These are phyloP conservation scores for Rutstroemia sydowiana DNA, from an alignment of 2,329 filamentous ascomycete species.

Conservation along the genomic window DNA sequence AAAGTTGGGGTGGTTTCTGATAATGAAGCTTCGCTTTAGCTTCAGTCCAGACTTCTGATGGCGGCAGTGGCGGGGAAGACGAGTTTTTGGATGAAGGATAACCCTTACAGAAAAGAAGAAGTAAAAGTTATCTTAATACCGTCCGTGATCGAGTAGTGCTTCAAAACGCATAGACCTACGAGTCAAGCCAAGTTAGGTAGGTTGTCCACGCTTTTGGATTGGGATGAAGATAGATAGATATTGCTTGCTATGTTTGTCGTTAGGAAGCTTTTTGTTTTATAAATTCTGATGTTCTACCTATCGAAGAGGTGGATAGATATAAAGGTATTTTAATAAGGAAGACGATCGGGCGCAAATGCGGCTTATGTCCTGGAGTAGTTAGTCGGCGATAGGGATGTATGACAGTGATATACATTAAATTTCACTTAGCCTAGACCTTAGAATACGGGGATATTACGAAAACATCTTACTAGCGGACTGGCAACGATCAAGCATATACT, in stretches of 20 bases:
- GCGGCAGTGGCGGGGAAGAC: conserved; percentile 4
- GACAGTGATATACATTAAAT: conserved; percentile 11
- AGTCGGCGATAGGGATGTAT: conserved; percentile 11
- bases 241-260: too few species aligned
- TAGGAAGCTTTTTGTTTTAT: too few species aligned
- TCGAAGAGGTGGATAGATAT: conserved; percentile 2
- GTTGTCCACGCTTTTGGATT: too few species aligned
- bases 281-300: too few species aligned
- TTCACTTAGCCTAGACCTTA: conserved; percentile 4
- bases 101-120: conserved; percentile 2
- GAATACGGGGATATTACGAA: conserved; percentile 8
- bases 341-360: conserved; percentile 6
- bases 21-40: not conserved
- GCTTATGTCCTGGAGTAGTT: conserved; percentile 9
- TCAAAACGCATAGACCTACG: not conserved
- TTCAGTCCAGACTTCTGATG: conserved; percentile 6
- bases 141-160: conserved; percentile 2
- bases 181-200: too few species aligned
- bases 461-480: conserved; percentile 10
- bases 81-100: conserved; percentile 5
- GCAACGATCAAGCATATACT: conserved; percentile 10
- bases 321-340: conserved; percentile 7
- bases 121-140: not conserved
- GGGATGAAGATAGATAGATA: not conserved
- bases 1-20: not conserved